Evolutionary conservation across 192 early-diverging fungal genomes (phyloP), one percentile per base, ranked within the genome.

Genomic region (Coemansia erecta): DNA sequence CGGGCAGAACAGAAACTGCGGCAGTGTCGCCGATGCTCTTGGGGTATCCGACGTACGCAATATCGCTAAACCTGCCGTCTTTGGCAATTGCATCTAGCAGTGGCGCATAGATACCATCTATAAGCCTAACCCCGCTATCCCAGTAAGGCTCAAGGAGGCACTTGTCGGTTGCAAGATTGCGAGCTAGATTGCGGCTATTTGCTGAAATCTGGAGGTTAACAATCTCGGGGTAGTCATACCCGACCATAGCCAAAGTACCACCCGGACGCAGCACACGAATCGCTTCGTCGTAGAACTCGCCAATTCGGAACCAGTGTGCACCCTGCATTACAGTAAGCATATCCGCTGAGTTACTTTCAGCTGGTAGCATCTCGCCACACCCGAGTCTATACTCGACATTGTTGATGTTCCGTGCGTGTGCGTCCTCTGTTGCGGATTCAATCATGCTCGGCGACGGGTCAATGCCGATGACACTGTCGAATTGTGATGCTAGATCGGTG

Each of bases 321-420:
- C 66, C 73, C 49, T 68, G 59, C 64, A 67, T 63, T 2, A 75
- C 64, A 18, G 73, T 66, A 14, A 75, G 8, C 42, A 75, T 23
- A 37, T 75, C 72, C 11, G 65, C 53, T n/a, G 62, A 61, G 42
- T 47, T 13, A 2, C 56, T 24, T 15, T 62, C 72, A 17, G 65
- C 57, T 9, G 66, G 58, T n/a, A 68, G 48, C 17, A 41, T 46
- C 17, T 75, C 72, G 21, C 56, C 72, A 39, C 40, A 47, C 15
- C 72, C 60, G 8, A 53, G 48, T 23, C 42, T 53, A 31, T 68
- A 75, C 21, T 57, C 37, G 28, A 75, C 51, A 23, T 75, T 75
- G 15, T 21, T 39, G 7, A 69, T 31, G 11, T 18, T 11, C 14
- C 33, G 47, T 10, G 44, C 17, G 18, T 12, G 26, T 8, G 68